Base-by-base conservation (phyloP, 768 basidiomycete species). In the Kwoniella botswanensis region DNA sequence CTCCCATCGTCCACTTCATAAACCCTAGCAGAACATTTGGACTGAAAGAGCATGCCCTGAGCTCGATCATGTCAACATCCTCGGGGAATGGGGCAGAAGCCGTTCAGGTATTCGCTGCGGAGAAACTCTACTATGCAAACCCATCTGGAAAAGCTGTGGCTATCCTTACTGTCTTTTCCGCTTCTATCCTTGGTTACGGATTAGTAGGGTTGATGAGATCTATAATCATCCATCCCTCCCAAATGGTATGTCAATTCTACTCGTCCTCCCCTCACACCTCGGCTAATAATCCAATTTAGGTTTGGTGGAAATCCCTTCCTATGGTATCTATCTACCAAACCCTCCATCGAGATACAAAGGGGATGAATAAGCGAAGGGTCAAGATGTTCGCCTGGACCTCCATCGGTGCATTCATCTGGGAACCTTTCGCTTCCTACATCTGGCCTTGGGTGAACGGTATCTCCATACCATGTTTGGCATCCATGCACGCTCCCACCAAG, bases 381-480 rank as follows among this genome's bases (percentile, higher is more conserved):
- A 57, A 24, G 29, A 58, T 58, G 26, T 35, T 58, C 56, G 21
- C 29, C 21, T 57, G 56, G 56, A 24, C 21, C n/a, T 57, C 56
- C 4, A 24, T 57, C 56, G 56, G 56, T 4, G 56, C 22, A 24
- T 24, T 57, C 22, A 57, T 35, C 10, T 57, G 22, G 29, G 56
- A 35, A 24, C 56, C 56, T 18, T 57, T 35, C 21, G 46, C 46
- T 0, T 22, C 56, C 3, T 57, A 57, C 56, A 57, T 57, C 21
- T 24, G 21, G 56, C 56, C 56, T 18, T 57, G 56, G 56, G 22
- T 57, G 56, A 57, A 57, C 56, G 21, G 22, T 22, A 35, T 57
- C 56, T 57, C 56, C 22, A 57, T 57, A 24, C 56, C 56, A 24
- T 57, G 56, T 22, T 17, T 57, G 29, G 56, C 21, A 57, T 57